Evolutionary conservation across 805 yeast species (phyloP).

Genomic region (Tetrapisispora taiwanensis): DNA sequence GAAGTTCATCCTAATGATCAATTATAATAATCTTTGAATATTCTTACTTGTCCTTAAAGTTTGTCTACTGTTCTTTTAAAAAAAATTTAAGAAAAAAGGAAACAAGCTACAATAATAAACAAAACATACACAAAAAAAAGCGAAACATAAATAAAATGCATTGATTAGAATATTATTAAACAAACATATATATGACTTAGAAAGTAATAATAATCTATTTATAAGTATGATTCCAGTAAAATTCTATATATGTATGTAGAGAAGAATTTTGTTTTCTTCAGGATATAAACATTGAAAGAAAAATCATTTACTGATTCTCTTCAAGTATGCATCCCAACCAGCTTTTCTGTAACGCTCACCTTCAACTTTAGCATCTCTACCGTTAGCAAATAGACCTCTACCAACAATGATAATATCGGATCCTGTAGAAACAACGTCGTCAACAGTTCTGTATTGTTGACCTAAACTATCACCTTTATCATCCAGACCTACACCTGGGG

Average conservation of each 20-base stretch:
- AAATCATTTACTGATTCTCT: background rate
- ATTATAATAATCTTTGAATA: too few species aligned
- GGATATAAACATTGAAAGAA: too few species aligned
- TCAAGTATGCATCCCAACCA: constrained; percentile 85
- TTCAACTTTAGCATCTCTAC: constrained; percentile 81
- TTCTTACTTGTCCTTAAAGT: background rate
- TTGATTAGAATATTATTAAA: background rate
- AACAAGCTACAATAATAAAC: too few species aligned
- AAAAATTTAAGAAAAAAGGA: too few species aligned
- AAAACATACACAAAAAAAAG: background rate
- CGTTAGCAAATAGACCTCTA: constrained; percentile 89
- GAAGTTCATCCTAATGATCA: too few species aligned
- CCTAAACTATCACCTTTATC: constrained; percentile 94
- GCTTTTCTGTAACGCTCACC: constrained; percentile 84
- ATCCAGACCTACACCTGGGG: constrained; percentile 97
- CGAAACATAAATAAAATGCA: background rate
- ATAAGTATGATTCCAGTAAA: background rate
- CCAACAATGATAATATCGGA: constrained; percentile 97
- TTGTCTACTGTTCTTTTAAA: too few species aligned
- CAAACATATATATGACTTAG: too few species aligned
- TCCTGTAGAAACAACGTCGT: constrained; percentile 75
- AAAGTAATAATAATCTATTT: too few species aligned
- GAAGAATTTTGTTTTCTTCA: too few species aligned
- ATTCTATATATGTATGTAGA: background rate
- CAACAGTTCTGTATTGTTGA: constrained; percentile 91